Conservation (phyloP, 2,329 filamentous ascomycete genomes). For the Rutstroemia sp. region DNA sequence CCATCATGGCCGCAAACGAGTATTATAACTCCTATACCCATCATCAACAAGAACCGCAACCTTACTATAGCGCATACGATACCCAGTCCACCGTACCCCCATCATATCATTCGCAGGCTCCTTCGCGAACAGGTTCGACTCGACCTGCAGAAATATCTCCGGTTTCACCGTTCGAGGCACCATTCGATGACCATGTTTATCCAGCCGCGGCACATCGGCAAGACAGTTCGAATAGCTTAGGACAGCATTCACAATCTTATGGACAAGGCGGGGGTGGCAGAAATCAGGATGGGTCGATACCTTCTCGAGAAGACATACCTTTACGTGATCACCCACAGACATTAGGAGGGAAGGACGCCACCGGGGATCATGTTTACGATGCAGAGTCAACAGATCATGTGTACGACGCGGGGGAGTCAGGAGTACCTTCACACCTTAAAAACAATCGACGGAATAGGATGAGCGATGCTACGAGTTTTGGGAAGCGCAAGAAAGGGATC, state of each 20-base stretch:
- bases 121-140: conserved; percentile 13
- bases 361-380: conserved; percentile 10
- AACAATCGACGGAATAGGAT: conserved; percentile 35
- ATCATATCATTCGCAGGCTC: conserved; percentile 22
- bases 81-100: conserved; percentile 14
- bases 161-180: conserved; percentile 54
- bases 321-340: conserved; percentile 43
- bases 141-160: conserved; percentile 13
- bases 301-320: conserved; percentile 46
- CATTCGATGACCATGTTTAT: conserved; percentile 63
- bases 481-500: conserved; percentile 31
- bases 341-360: conserved; percentile 13
- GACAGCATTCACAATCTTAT: conserved; percentile 53
- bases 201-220: conserved; percentile 34
- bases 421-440: conserved; percentile 15
- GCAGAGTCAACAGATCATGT: conserved; percentile 48
- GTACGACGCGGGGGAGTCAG: conserved; percentile 45
- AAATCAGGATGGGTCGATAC: conserved; percentile 29
- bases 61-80: conserved; percentile 16
- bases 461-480: conserved; percentile 45
- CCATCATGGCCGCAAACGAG: conserved; percentile 25
- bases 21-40: conserved; percentile 24
- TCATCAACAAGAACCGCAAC: conserved; percentile 11
- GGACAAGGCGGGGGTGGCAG: conserved; percentile 36
- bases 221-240: conserved; percentile 31